phyloP scores from a whole-genome alignment of 148 eudicot species.

The Arbutus unedo region DNA sequence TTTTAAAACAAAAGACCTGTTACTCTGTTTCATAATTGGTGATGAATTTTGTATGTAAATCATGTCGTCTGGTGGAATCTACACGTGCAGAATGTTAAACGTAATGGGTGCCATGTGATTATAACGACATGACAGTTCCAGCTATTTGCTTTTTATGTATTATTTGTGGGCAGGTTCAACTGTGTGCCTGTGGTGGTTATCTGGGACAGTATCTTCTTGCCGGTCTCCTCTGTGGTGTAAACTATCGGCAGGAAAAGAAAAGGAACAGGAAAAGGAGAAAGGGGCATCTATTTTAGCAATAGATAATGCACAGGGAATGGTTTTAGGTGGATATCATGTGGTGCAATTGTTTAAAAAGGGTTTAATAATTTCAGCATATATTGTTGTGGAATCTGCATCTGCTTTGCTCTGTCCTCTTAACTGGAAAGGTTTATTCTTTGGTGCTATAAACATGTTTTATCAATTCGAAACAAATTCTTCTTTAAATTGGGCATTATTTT shows the following conservation, averaged over 20 bases:
- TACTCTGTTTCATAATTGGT: neutral
- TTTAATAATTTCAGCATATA: neutral
- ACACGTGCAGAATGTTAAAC: neutral
- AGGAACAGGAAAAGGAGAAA: neutral
- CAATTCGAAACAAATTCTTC: neutral
- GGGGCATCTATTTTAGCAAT: neutral
- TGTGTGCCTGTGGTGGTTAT: neutral
- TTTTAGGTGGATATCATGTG: conserved; percentile 10
- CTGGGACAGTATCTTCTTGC: neutral
- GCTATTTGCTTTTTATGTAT: neutral
- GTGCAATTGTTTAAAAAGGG: neutral
- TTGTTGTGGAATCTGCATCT: neutral
- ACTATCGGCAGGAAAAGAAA: neutral
- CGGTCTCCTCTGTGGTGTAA: neutral
- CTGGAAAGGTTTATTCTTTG: neutral
- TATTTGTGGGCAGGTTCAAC: neutral
- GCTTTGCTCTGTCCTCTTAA: neutral
- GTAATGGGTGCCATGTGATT: conserved; percentile 6
- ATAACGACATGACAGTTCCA: neutral
- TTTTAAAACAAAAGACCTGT: neutral
- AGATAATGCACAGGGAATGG: neutral
- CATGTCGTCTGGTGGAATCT: neutral
- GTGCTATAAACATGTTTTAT: neutral
- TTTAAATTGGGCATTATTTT: neutral
- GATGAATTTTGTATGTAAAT: neutral